Base-by-base conservation (phyloP, 768 basidiomycete species). In the Boletus pseudopeckii region DNA sequence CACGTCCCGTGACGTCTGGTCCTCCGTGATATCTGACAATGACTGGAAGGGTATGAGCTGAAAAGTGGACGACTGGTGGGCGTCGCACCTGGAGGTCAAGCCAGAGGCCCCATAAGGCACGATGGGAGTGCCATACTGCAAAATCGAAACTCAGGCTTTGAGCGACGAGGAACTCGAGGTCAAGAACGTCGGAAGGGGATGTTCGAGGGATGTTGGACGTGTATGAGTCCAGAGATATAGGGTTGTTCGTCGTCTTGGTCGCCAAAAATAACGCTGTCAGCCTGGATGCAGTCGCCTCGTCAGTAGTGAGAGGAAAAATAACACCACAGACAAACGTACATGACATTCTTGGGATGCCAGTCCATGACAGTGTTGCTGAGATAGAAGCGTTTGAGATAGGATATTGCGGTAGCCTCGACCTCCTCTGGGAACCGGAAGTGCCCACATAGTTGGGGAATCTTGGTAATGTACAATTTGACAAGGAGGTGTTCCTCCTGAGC, bases 311-410 rank as follows among this genome's bases (percentile, higher is more conserved):
- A 32, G 18, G 33, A 24, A 20, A 20, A 14, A 41, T 9, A 22
- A 33, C 48, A 22, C 32, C 33, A 48, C 34, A 49, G 30, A 37
- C n/a, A 13, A 9, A 71, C 86, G 45, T 64, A 97, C 97, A 99
- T 99, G 64, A 99, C 92, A 65, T 92, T 94, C 73, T 95, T 96
- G 0, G 97, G 97, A 74, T 98, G 97, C 87, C 92, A 98, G 68
- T 98, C 97, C 94, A 98, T 98, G 49, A 94, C 92, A 2, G 95
- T 98, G 66, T 98, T 98, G 73, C 89, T 89, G 51, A 98, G 80
- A 68, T 98, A 99, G 72, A 99, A 99, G 5, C 97, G 81, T 70
- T 98, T 98, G 61, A 99, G 75, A 71, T 97, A 99, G 52, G 81
- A 85, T 53, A 90, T 80, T 0, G 94, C 93, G 4, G 96, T 98